A percentile compares a stretch with the other conserved stretches of the same genome.
Conservation (phyloP, 306 rosid species). For the Glycyrrhiza uralensis region DNA sequence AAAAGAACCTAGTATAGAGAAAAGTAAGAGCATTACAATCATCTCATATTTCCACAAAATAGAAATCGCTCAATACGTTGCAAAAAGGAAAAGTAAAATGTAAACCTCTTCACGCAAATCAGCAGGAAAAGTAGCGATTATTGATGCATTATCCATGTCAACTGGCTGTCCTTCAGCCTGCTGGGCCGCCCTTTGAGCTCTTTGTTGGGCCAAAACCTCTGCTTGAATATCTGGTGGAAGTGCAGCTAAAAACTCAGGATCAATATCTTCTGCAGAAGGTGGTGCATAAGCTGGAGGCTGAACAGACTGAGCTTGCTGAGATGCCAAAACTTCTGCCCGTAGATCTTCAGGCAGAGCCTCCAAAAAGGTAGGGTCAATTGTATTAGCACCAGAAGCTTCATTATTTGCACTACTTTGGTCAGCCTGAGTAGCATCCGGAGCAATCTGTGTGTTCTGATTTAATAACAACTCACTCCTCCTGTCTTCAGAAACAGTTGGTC, state of each 20-base stretch:
- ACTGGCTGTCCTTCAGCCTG: conserved; percentile 99
- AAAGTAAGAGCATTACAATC: conserved; percentile 21
- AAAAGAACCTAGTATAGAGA: conserved; percentile 68
- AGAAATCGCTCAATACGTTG: conserved; percentile 17
- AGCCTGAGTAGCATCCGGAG: conserved; percentile 47
- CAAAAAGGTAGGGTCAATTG: conserved; percentile 95
- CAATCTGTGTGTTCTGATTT: conserved; percentile 49
- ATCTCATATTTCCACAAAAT: conserved; percentile 4
- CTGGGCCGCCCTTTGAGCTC: conserved; percentile 88
- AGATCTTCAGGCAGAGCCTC: conserved; percentile 97
- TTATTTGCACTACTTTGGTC: conserved; percentile 55
- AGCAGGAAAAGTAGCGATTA: conserved; percentile 98
- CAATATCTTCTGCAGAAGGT: conserved; percentile 91
- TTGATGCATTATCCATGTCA: conserved; percentile 98
- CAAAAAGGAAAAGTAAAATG: conserved; percentile 19
- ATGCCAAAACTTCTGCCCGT: conserved; percentile 93
- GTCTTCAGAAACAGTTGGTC: conserved; percentile 44
- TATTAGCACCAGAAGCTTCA: conserved; percentile 78
- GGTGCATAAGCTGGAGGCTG: conserved; percentile 87
- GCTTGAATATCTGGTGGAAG: conserved; percentile 98
- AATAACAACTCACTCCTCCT: conserved; percentile 52
- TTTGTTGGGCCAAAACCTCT: conserved; percentile 96
- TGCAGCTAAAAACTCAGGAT: conserved; percentile 98
- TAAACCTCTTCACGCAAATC: conserved; percentile 98
- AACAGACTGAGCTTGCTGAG: conserved; percentile 94